Base-by-base conservation (phyloP, 352 stramenopile species). In the Pythium plurisporium region DNA sequence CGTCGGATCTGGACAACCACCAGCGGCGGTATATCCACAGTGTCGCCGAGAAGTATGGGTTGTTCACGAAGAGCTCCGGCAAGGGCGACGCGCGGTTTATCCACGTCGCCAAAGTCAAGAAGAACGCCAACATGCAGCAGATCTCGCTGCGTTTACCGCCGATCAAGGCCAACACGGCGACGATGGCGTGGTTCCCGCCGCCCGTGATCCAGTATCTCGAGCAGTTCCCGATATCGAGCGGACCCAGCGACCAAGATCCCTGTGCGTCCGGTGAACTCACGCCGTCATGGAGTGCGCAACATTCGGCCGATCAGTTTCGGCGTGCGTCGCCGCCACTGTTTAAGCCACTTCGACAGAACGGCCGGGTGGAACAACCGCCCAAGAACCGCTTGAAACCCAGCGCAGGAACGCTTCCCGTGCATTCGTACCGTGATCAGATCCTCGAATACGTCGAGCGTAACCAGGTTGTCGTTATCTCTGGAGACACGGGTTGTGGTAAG, bases 401-500 rank as follows among this genome's bases (percentile, higher is more conserved):
- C 34, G 59, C 60, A 0, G 69, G 52, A 5, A 84, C 67, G 30
- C 61, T 94, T 15, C 83, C 83, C 0, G 83, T 89, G 20, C 74
- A 71, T 38, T 65, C 56, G 40, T 89, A 90, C 40, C 73, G 80
- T 43, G 65, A 78, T 25, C 67, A 89, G 62, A 83, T 95, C 48
- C 49, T 94, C 19, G 52, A 80, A 23, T 62, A 81, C 41, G 72
- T 89, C 12, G 62, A 74, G 23, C 57, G 79, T 36, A 81, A 97
- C 64, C 83, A 97, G 33, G 82, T 98, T 3, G 77, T 98, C n/a
- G 76, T 98, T 26, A 74, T 97, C 25, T 95, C 87, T 9, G 94
- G 91, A 22, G 89, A 98, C 62, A 99, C 96, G 4, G 96, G 96
- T 7, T 98, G 95, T 58, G 95, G 96, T 27, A 97, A 97, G 51